Evolutionary conservation across 2,329 filamentous ascomycete species (phyloP).

Genomic region (Madurella fahalii): DNA sequence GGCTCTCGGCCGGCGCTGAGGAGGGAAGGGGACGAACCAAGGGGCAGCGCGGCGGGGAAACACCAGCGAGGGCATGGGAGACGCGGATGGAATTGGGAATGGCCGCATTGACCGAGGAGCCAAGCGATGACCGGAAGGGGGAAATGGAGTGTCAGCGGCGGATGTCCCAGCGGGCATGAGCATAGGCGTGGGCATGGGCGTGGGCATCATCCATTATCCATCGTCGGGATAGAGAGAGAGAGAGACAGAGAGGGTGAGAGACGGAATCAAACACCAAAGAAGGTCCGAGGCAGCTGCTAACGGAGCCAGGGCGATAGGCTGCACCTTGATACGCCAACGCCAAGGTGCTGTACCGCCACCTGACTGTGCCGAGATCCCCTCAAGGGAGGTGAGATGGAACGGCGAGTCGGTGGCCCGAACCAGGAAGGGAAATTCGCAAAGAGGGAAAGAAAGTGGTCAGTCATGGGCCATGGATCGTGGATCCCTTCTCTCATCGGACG

Average conservation of each 20-base stretch:
- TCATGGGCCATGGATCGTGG: slow-evolving; percentile 5
- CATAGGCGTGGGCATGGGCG: no score
- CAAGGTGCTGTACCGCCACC: not conserved
- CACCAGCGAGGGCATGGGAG: not conserved
- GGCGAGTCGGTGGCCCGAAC: not conserved
- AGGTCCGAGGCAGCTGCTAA: not conserved
- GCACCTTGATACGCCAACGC: not conserved
- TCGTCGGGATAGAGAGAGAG: not conserved
- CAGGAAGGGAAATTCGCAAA: not conserved
- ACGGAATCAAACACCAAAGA: not conserved
- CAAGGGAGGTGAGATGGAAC: not conserved
- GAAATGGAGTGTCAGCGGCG: not conserved
- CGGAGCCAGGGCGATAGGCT: no score
- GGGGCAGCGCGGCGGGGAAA: not conserved
- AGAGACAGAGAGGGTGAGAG: no score
- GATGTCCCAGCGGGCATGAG: no score
- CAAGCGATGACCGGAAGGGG: slow-evolving; percentile 10
- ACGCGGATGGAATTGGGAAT: not conserved
- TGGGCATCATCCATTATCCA: not conserved
- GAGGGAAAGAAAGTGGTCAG: not conserved
- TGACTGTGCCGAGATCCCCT: not conserved
- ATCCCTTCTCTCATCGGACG: slow-evolving; percentile 9
- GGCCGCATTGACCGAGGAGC: slow-evolving; percentile 10
- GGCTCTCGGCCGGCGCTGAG: not conserved
- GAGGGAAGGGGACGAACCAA: not conserved